Base-by-base conservation (phyloP, 2,329 filamentous ascomycete genomes). In the Stylonectria norvegica region DNA sequence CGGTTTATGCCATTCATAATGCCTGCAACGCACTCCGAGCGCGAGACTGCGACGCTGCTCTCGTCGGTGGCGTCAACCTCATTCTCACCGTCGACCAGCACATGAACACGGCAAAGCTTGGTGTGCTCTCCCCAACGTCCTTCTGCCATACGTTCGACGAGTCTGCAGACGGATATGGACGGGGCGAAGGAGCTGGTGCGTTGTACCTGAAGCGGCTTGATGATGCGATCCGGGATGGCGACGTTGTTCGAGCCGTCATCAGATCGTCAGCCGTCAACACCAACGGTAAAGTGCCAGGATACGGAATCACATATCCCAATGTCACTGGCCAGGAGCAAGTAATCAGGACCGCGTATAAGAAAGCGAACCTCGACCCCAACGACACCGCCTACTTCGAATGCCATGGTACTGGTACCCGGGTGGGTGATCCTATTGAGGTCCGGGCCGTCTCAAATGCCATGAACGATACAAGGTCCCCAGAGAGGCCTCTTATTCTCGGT, bases 61-160 rank as follows among this genome's bases (percentile, higher is more conserved):
- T 72, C 36, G 67, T 68, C 12, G 67, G 62, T 1, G 67, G 67
- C 2, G 63, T 61, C 10, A 68, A 68, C 4, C 45, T 72, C 29
- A 69, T 69, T n/a, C 50, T 72, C 16, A 66, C 61, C 3, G 68
- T 69, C 1, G 66, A 72, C 62, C 23, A 68, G 68, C 51, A 64
- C 66, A 52, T 63, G 60, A 8, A 71, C 65, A 65, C 63, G 58
- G 5, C 47, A 61, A 60, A 17, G 50, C 70, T 30, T 63, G 63
- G 40, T 65, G 70, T 32, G 53, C 71, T 11, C 61, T 63, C 36
- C 22, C 58, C 56, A 2, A 29, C 45, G 3, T 36, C 47, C 3
- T 43, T 38, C 6, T 65, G 61, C 40, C 59, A 62, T 20, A 59
- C 63, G 0, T 69, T 67, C 41, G 58, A 61, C 32, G 48, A 47